These are phyloP conservation scores for Wallacemonas sp. DNA, from an alignment of 208 protist genomes.

Conservation along the genomic window DNA sequence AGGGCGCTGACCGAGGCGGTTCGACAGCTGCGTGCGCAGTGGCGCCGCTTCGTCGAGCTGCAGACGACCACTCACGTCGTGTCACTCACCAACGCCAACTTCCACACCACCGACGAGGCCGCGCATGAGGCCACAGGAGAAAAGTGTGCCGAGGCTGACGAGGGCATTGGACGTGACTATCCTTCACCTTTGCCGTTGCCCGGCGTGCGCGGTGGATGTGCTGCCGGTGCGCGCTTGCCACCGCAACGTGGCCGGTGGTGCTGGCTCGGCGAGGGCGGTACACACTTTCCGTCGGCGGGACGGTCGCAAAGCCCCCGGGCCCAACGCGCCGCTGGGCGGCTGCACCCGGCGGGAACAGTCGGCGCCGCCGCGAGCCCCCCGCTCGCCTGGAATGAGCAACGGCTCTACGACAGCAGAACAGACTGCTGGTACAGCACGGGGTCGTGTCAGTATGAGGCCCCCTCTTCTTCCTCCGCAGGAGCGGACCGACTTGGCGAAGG, in stretches of 20 bases:
- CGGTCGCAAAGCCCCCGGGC: too few species aligned
- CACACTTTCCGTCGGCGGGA: slow-evolving; percentile 15
- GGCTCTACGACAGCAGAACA: slow-evolving; percentile 36
- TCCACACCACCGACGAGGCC: neutral
- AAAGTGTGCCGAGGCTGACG: neutral
- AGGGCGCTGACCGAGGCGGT: slow-evolving; percentile 28
- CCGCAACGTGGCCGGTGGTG: slow-evolving; percentile 27
- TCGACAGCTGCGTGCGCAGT: slow-evolving; percentile 44
- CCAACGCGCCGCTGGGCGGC: too few species aligned
- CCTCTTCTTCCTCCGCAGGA: too few species aligned
- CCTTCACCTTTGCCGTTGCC: neutral
- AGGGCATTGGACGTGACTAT: neutral
- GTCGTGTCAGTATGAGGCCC: slow-evolving; percentile 2
- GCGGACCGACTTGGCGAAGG: too few species aligned
- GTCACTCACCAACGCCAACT: neutral
- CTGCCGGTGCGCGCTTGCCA: neutral
- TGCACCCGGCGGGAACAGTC: neutral
- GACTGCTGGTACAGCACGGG: slow-evolving; percentile 45
- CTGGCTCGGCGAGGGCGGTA: slow-evolving; percentile 16
- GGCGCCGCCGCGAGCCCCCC: neutral
- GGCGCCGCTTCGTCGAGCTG: slow-evolving; percentile 28
- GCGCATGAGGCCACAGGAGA: neutral
- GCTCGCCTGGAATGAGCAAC: slow-evolving; percentile 34
- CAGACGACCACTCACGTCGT: neutral
- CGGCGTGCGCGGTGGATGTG: slow-evolving; percentile 12